A percentile compares a stretch with the other conserved stretches of the same genome.
Evolutionary conservation across 2,329 filamentous ascomycete genomes (phyloP).

Genomic region (Fusarium humuli): DNA sequence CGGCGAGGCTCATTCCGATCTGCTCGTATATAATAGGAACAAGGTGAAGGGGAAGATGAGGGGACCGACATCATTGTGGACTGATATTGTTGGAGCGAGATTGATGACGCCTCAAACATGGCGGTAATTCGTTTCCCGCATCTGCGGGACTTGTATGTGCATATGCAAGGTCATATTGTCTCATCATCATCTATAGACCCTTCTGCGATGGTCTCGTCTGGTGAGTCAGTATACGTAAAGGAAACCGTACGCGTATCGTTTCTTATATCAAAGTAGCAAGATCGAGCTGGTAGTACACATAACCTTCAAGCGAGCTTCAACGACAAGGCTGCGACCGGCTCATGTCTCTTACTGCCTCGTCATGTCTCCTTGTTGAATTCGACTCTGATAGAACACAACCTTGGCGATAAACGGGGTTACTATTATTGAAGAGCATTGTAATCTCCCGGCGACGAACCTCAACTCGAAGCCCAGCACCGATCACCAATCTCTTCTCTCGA

Average conservation of each 20-base stretch:
- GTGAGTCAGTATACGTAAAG: background rate
- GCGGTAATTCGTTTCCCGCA: slow-evolving; percentile 32
- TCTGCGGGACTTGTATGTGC: slow-evolving; percentile 32
- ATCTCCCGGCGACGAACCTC: background rate
- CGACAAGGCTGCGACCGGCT: slow-evolving; percentile 11
- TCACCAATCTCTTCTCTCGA: background rate
- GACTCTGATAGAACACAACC: slow-evolving; percentile 1
- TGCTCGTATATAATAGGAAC: background rate
- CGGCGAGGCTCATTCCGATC: background rate
- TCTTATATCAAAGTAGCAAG: background rate
- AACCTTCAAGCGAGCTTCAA: slow-evolving; percentile 4
- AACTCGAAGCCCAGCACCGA: slow-evolving; percentile 6
- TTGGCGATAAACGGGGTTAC: background rate
- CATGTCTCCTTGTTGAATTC: background rate
- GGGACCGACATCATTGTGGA: slow-evolving; percentile 47
- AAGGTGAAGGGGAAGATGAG: slow-evolving; percentile 16
- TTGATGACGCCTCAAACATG: slow-evolving; percentile 44
- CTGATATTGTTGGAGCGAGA: slow-evolving; percentile 44
- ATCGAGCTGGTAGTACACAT: background rate
- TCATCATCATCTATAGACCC: slow-evolving; percentile 4
- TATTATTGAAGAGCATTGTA: slow-evolving; percentile 1
- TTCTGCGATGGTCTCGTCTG: background rate
- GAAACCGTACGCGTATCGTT: background rate
- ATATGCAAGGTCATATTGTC: slow-evolving; percentile 31
- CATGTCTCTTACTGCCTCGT: background rate